Conservation (phyloP, 2,329 filamentous ascomycete genomes). For the Lecanicillium sp. region DNA sequence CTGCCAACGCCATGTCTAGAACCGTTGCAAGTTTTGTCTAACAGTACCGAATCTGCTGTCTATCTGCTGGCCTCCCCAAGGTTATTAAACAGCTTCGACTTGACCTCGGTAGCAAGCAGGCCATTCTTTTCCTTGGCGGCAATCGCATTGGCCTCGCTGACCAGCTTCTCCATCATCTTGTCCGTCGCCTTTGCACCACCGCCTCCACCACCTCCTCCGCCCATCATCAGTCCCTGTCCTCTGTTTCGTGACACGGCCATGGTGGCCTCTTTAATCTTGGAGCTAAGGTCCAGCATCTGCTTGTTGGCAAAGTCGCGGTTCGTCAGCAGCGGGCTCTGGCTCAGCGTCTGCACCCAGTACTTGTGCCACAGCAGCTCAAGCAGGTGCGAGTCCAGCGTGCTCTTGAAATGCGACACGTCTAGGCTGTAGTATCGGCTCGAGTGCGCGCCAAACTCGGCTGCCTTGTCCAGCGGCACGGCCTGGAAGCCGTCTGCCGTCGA, state of each 20-base stretch:
- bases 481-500: constrained; percentile 51
- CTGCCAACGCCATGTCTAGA: too few species aligned
- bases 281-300: constrained; percentile 81
- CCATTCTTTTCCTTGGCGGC: constrained; percentile 56
- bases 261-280: constrained; percentile 67
- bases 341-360: constrained; percentile 96
- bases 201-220: constrained; percentile 16
- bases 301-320: constrained; percentile 91
- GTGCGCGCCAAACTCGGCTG: constrained; percentile 92
- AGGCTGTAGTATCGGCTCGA: constrained; percentile 84
- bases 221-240: constrained; percentile 17
- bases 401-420: constrained; percentile 91
- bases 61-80: constrained; percentile 17
- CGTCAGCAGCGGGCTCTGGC: constrained; percentile 80
- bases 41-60: too few species aligned
- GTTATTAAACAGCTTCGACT: constrained; percentile 53
- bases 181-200: constrained; percentile 38
- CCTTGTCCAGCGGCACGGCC: constrained; percentile 84
- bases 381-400: constrained; percentile 77
- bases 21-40: too few species aligned
- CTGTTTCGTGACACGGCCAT: constrained; percentile 18
- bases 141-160: constrained; percentile 53
- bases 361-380: constrained; percentile 95
- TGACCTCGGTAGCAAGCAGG: constrained; percentile 53
- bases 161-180: constrained; percentile 49